These are phyloP conservation scores for Ascocoryne sarcoides DNA, from an alignment of 2,329 filamentous ascomycete species.

Conservation along the genomic window DNA sequence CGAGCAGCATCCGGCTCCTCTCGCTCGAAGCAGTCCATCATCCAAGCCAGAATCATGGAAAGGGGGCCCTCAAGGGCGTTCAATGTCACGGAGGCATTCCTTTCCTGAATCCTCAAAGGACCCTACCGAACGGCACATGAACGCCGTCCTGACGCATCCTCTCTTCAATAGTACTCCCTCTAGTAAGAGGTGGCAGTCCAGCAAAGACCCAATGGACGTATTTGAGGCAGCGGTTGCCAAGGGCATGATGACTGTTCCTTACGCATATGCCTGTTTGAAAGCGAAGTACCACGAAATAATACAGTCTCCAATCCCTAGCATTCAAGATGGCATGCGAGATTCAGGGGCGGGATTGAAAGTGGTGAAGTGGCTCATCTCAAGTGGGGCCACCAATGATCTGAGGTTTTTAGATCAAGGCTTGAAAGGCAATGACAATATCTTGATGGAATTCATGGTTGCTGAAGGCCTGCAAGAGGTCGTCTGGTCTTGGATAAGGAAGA, in stretches of 20 bases:
- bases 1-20: conserved; percentile 36
- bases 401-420: conserved; percentile 16
- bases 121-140: conserved; percentile 37
- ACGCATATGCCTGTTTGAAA: conserved; percentile 19
- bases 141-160: conserved; percentile 42
- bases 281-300: conserved; percentile 16
- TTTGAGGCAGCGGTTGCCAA: conserved; percentile 25
- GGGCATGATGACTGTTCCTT: conserved; percentile 25
- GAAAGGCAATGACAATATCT: conserved; percentile 8
- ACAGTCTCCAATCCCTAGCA: conserved; percentile 9
- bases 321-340: conserved; percentile 20
- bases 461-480: conserved; percentile 22
- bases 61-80: conserved; percentile 1
- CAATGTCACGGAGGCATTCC: conserved; percentile 7
- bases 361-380: conserved; percentile 26
- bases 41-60: not conserved
- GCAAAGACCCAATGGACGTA: conserved; percentile 22
- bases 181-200: not conserved
- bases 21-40: not conserved
- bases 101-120: conserved; percentile 15
- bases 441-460: conserved; percentile 26
- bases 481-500: conserved; percentile 24
- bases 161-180: conserved; percentile 28
- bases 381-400: conserved; percentile 16
- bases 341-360: conserved; percentile 26